phyloP scores from a whole-genome alignment of 2,329 filamentous ascomycete species.

The Dothiorella sarmentorum region DNA sequence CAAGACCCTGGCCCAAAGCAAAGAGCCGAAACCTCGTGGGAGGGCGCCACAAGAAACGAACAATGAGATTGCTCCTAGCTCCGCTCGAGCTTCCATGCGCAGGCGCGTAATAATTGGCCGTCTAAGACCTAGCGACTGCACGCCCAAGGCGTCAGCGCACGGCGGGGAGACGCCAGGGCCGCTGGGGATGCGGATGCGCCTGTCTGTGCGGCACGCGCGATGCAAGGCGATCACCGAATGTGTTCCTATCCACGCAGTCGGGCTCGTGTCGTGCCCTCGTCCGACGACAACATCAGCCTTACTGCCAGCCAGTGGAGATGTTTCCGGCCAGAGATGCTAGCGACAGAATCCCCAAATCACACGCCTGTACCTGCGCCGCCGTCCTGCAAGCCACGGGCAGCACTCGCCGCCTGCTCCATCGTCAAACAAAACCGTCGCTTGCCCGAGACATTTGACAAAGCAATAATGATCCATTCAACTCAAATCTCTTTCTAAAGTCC shows the following conservation, averaged over 20 bases:
- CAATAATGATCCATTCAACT: slow-evolving; percentile 8
- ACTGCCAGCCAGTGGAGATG: neutral
- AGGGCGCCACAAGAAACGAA: slow-evolving; percentile 11
- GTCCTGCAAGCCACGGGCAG: slow-evolving; percentile 9
- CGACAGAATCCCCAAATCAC: neutral
- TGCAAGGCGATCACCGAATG: neutral
- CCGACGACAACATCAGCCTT: slow-evolving; percentile 5
- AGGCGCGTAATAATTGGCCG: slow-evolving; percentile 12
- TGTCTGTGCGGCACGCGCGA: slow-evolving; percentile 12
- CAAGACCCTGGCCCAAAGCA: slow-evolving; percentile 12
- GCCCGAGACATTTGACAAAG: neutral
- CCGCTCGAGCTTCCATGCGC: slow-evolving; percentile 4
- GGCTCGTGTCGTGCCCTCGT: neutral
- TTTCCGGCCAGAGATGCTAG: neutral
- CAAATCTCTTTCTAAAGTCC: neutral
- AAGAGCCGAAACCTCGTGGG: slow-evolving; percentile 1
- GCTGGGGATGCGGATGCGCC: slow-evolving; percentile 13
- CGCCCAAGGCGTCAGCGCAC: slow-evolving; percentile 13
- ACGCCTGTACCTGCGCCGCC: slow-evolving; percentile 4
- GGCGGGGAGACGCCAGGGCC: slow-evolving; percentile 13
- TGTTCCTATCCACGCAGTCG: slow-evolving; percentile 5
- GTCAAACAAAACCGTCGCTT: neutral
- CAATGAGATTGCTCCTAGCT: slow-evolving; percentile 10
- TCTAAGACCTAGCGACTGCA: slow-evolving; percentile 2
- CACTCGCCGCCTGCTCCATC: neutral